Conservation (phyloP, 2,329 filamentous ascomycete genomes). For the Aureobasidium namibiae region DNA sequence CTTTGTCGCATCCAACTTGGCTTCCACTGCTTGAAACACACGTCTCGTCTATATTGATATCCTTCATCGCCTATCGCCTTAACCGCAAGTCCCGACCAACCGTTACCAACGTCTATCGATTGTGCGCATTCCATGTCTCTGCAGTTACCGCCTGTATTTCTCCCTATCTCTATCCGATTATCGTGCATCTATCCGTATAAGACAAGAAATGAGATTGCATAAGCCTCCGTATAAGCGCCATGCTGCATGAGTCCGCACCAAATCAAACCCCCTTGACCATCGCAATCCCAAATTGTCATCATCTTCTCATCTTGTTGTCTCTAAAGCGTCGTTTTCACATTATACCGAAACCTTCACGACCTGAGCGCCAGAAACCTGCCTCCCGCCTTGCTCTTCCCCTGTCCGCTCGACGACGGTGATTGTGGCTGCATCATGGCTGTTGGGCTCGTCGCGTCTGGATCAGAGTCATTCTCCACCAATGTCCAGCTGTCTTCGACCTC, state of each 20-base stretch:
- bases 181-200: conserved; percentile 4
- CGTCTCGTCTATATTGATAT: conserved; percentile 8
- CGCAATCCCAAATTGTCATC: conserved; percentile 11
- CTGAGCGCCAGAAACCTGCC: neutral
- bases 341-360: neutral
- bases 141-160: neutral
- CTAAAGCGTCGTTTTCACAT: neutral
- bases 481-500: conserved; percentile 57
- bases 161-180: conserved; percentile 1
- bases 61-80: neutral
- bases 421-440: conserved; percentile 14
- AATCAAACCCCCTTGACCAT: conserved; percentile 4
- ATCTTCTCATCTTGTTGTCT: conserved; percentile 6
- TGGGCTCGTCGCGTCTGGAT: conserved; percentile 21
- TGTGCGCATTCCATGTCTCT: neutral
- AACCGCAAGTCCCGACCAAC: conserved; percentile 3
- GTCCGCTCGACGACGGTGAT: neutral
- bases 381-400: conserved; percentile 2
- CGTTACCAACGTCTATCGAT: conserved; percentile 4
- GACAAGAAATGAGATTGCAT: conserved; percentile 4
- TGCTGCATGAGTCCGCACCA: conserved; percentile 1
- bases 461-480: conserved; percentile 62
- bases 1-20: conserved; percentile 10
- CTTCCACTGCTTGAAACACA: neutral
- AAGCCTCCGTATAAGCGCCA: conserved; percentile 7